Base-by-base conservation (phyloP, 345 rosid genomes). In the Psidium friedrichsthalianum region DNA sequence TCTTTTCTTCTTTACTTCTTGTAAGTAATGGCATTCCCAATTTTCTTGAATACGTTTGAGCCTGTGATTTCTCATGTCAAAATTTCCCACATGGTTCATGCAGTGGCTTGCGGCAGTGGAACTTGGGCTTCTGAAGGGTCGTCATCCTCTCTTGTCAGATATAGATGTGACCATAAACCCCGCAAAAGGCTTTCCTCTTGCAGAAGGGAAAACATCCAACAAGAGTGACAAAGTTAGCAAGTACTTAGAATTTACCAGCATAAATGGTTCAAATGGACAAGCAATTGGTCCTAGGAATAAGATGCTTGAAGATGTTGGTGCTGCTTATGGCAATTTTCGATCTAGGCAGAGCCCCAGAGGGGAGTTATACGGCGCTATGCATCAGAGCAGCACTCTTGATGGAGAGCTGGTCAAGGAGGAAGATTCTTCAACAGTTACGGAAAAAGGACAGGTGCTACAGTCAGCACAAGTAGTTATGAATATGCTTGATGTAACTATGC, bases 21-120 rank as follows among this genome's bases (percentile, higher is more conserved):
- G 24, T 69, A 69, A 69, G 47, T 69, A 32, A 69, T 36, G 47
- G 78, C 25, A 36, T 36, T 69, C 80, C 47, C 47, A 36, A 8
- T 36, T 18, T 69, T 36, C 6, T 69, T 36, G 13, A 36, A 4
- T 69, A 69, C 36, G 47, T 69, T 69, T 69, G 80, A 69, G 80
- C 80, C 6, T 69, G 47, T 69, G 47, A 36, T 69, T 32, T 18
- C 47, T 69, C 80, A 69, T 36, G 7, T 69, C 25, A 36, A 69
- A 69, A 69, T 69, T 22, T 69, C 24, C 80, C 47, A 40, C 58
- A 82, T 84, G 78, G 83, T 84, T 83, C 74, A 82, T 82, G 91
- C 90, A 97, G 99, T 97, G 99, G 99, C 94, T 97, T 81, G 87
- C 92, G 86, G 97, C 96, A 5, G 98, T 95, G 87, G 99, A 97